These are phyloP conservation scores for Dianthus caryophyllus DNA, from an alignment of 148 eudicot species.

Conservation along the genomic window DNA sequence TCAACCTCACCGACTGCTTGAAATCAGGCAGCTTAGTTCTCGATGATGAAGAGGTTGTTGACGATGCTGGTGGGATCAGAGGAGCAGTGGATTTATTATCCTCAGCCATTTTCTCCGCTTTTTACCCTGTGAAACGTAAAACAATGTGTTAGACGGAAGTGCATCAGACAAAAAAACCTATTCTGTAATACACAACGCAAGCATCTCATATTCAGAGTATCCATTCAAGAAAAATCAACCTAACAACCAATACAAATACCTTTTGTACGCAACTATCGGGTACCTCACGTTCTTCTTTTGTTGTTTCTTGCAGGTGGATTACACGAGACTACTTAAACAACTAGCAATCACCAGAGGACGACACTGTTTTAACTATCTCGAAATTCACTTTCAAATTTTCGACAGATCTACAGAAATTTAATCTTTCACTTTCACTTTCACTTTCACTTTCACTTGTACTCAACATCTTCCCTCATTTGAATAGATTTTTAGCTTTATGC, in stretches of 20 bases:
- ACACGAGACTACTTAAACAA: too few relatives aligned
- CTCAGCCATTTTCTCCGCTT: constrained; percentile 44
- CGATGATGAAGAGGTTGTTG: constrained; percentile 22
- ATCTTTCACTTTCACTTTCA: not conserved
- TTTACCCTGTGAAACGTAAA: constrained; percentile 17
- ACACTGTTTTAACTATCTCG: too few relatives aligned
- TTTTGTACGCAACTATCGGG: too few relatives aligned
- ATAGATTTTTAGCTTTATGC: not conserved
- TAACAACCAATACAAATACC: too few relatives aligned
- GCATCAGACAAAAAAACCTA: not conserved
- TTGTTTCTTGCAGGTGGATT: too few relatives aligned
- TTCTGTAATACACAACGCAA: constrained; percentile 2
- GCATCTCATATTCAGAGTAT: not conserved
- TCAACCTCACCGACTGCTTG: constrained; percentile 62
- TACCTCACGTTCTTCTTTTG: too few relatives aligned
- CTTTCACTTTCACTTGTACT: too few relatives aligned
- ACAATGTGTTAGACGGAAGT: constrained; percentile 10
- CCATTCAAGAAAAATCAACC: too few relatives aligned
- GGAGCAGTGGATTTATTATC: constrained; percentile 33
- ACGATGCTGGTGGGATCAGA: constrained; percentile 34
- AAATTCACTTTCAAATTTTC: not conserved
- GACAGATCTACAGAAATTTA: not conserved
- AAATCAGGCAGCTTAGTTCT: constrained; percentile 58
- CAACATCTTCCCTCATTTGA: not conserved
- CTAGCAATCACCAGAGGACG: too few relatives aligned